Evolutionary conservation across 1,139 yeast genomes (phyloP).

Genomic region (Nakaseomyces kungkrabaensis): DNA sequence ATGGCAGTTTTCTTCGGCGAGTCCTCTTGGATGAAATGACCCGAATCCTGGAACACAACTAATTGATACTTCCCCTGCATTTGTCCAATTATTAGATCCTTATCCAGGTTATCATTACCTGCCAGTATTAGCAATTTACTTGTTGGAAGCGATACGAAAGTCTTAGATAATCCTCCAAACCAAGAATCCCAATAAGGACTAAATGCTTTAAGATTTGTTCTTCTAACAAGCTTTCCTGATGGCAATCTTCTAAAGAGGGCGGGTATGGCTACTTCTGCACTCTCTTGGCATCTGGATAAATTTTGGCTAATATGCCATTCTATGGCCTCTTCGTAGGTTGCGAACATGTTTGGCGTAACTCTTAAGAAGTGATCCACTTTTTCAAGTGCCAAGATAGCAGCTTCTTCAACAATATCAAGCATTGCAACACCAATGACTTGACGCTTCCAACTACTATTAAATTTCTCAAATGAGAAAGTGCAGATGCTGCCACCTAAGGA

Average conservation of each 20-base stretch:
- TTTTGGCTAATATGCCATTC: slow-evolving; percentile 64
- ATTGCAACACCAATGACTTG: slow-evolving; percentile 56
- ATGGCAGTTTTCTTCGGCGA: slow-evolving; percentile 58
- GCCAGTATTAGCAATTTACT: slow-evolving; percentile 75
- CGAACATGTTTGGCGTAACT: slow-evolving; percentile 52
- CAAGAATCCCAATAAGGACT: slow-evolving; percentile 68
- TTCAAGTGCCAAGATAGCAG: slow-evolving; percentile 61
- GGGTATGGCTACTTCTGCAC: slow-evolving; percentile 76
- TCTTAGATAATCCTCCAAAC: slow-evolving; percentile 63
- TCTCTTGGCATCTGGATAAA: slow-evolving; percentile 44
- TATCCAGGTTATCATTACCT: slow-evolving; percentile 83
- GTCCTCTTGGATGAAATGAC: slow-evolving; percentile 93
- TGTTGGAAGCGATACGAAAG: slow-evolving; percentile 46
- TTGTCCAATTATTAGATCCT: slow-evolving; percentile 79
- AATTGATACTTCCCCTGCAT: slow-evolving; percentile 95
- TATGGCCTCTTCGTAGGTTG: slow-evolving; percentile 49
- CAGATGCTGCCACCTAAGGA: slow-evolving; percentile 86
- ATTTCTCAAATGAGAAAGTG: slow-evolving; percentile 36
- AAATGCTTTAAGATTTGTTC: slow-evolving; percentile 50
- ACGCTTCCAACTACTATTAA: slow-evolving; percentile 23
- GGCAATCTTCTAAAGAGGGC: slow-evolving; percentile 35
- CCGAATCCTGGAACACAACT: slow-evolving; percentile 69
- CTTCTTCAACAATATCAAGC: slow-evolving; percentile 90
- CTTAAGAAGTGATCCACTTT: slow-evolving; percentile 58
- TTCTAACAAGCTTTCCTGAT: slow-evolving; percentile 42